Percentiles rank a stretch among this genome's conserved stretches.
These are phyloP conservation scores for Periconia sp. DNA, from an alignment of 2,329 filamentous ascomycete species.

Conservation along the genomic window DNA sequence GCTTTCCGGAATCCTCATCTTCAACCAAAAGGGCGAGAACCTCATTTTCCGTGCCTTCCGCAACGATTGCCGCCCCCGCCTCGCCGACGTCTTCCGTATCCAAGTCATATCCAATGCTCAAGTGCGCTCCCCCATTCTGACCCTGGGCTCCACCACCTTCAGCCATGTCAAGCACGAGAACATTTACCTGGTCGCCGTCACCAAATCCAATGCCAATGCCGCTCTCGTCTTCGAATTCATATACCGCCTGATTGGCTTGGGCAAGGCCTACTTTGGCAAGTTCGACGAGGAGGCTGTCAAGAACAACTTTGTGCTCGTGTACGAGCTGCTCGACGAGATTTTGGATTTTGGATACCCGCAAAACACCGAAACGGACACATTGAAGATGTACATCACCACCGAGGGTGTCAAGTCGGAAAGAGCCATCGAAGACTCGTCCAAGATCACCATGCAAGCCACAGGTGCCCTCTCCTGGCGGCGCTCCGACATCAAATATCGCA, in stretches of 20 bases:
- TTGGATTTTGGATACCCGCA: conserved; percentile 99
- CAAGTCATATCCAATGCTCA: conserved; percentile 98
- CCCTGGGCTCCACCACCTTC: conserved; percentile 95
- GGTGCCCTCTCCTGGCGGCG: conserved; percentile 96
- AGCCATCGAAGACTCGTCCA: conserved; percentile 84
- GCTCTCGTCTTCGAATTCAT: conserved; percentile 98
- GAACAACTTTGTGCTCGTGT: conserved; percentile 99
- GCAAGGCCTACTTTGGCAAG: conserved; percentile 96
- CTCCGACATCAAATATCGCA: conserved; percentile 97
- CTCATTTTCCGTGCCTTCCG: conserved; percentile 99
- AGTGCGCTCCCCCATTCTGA: conserved; percentile 95
- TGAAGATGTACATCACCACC: conserved; percentile 99
- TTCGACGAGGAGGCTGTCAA: conserved; percentile 99
- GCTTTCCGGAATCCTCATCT: conserved; percentile 95
- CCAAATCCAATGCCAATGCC: conserved; percentile 98
- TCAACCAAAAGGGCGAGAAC: conserved; percentile 99
- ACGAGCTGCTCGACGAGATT: conserved; percentile 96
- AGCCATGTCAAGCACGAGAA: conserved; percentile 99
- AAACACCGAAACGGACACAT: conserved; percentile 96
- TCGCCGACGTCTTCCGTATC: conserved; percentile 98
- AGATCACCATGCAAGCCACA: conserved; percentile 99
- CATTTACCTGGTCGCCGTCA: conserved; percentile 95
- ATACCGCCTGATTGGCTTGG: conserved; percentile 85
- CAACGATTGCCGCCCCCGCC: conserved; percentile 94
- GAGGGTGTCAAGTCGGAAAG: conserved; percentile 94